Percentiles rank a stretch among this genome's conserved stretches.
Conservation (phyloP, 768 basidiomycete genomes). For the Zangia roseola region DNA sequence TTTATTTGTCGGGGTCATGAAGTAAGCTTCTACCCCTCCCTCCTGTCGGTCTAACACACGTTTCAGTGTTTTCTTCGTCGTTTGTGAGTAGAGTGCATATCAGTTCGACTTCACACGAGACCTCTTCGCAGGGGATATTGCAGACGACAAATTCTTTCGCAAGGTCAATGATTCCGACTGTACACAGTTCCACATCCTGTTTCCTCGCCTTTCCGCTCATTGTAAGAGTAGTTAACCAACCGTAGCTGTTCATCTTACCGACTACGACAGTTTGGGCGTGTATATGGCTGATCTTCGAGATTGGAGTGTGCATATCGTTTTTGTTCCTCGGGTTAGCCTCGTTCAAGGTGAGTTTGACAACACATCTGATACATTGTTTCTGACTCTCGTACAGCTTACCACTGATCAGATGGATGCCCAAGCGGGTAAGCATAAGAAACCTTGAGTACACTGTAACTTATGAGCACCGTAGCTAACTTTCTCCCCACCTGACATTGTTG, state of each 20-base stretch:
- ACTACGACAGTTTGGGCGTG: conserved; percentile 70
- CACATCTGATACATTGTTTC: neutral
- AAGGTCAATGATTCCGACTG: conserved; percentile 93
- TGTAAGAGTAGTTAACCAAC: conserved; percentile 39
- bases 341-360: conserved; percentile 67
- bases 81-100: conserved; percentile 58
- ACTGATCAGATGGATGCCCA: conserved; percentile 49
- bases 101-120: neutral
- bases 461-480: conserved; percentile 47
- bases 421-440: conserved; percentile 53
- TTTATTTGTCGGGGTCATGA: conserved; percentile 81
- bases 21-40: conserved; percentile 46
- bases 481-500: conserved; percentile 50
- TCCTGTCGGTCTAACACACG: conserved; percentile 3
- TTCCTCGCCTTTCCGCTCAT: conserved; percentile 68
- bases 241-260: neutral
- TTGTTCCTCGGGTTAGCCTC: conserved; percentile 76
- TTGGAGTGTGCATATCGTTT: conserved; percentile 73
- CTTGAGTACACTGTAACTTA: conserved; percentile 4
- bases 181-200: conserved; percentile 82
- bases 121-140: conserved; percentile 72
- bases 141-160: conserved; percentile 93
- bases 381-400: conserved; percentile 33
- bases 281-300: conserved; percentile 80
- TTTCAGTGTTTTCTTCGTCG: conserved; percentile 75